A percentile compares a stretch with the other conserved stretches of the same genome.
These are phyloP conservation scores for Tricholoma terreum DNA, from an alignment of 768 basidiomycete genomes.

Conservation along the genomic window DNA sequence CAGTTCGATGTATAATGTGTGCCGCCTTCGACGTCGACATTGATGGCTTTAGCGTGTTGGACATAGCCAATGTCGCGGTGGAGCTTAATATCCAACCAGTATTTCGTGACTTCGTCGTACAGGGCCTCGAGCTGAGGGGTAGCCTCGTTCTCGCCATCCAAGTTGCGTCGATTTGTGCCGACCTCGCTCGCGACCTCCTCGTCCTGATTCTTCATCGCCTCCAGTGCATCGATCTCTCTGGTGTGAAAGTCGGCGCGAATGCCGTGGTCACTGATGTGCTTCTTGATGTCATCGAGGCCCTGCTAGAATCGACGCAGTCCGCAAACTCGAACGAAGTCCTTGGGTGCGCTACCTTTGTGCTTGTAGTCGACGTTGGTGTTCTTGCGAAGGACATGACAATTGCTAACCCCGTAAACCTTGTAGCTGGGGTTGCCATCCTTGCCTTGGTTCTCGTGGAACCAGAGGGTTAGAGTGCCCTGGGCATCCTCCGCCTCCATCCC, in stretches of 20 bases:
- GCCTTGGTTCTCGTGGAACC: slow-evolving; percentile 22
- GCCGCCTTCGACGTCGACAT: slow-evolving; percentile 19
- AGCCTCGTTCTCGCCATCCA: slow-evolving; percentile 5
- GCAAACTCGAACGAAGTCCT: slow-evolving; percentile 27
- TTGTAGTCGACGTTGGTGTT: slow-evolving; percentile 28
- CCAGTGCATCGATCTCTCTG: slow-evolving; percentile 22
- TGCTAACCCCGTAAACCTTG: no score
- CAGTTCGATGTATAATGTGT: slow-evolving; percentile 25
- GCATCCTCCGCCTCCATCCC: slow-evolving; percentile 25
- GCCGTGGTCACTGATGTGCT: no score
- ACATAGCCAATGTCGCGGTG: slow-evolving; percentile 21
- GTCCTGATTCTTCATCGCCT: slow-evolving; percentile 19
- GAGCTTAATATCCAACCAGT: slow-evolving; percentile 16
- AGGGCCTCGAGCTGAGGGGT: slow-evolving; percentile 5
- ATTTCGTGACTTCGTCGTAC: background rate
- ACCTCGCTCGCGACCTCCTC: slow-evolving; percentile 4
- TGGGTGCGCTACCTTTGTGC: slow-evolving; percentile 23
- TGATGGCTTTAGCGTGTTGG: slow-evolving; percentile 17
- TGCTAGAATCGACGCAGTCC: slow-evolving; percentile 31
- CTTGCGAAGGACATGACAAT: no score
- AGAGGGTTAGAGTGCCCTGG: slow-evolving; percentile 22
- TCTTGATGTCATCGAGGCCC: no score
- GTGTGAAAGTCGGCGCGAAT: no score
- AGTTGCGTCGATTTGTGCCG: background rate
- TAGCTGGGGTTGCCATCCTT: slow-evolving; percentile 24